Base-by-base conservation (phyloP, 1,284 basidiomycete genomes). In the Sporisorium scitamineum region DNA sequence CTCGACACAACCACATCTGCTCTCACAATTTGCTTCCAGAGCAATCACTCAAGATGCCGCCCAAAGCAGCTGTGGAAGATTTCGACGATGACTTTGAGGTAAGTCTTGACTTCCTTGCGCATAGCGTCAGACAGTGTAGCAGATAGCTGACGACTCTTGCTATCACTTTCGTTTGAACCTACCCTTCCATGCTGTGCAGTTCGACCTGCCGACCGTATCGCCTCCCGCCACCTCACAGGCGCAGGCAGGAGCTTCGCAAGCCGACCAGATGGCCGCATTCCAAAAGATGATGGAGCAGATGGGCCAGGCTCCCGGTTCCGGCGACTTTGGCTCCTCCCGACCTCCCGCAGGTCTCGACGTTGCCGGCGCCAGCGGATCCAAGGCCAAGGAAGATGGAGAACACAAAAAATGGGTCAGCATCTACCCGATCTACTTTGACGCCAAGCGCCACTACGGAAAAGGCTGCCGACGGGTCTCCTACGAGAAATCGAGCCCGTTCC, bases 391-490 rank as follows among this genome's bases (percentile, higher is more conserved):
- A 7, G 70, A 77, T 24, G 80, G 70, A 13, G 80, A 83, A 29
- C 74, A 80, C 64, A 83, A 84, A 56, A 94, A 94, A 81, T 97
- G 95, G 95, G 92, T 93, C 67, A 92, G 92, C 79, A 90, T 98
- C 82, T 99, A 99, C 85, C 96, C 96, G 3, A 93, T 97, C 81
- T 98, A 98, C 87, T 91, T 98, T 75, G 96, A 99, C 86, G 94
- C 95, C 50, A 97, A 97, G 86, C 91, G 92, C 13, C 91, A 94
- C 3, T 93, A 93, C 84, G 90, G 91, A 9, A 91, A 90, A 10
- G 94, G 94, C 18, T 90, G 92, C 76, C 90, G 96, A 42, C 90
- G 95, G 57, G 90, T 98, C 32, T 87, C 91, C 22, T 90, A 94
- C 57, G 88, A 90, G 62, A 91, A 93, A 84, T 89, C 92, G 68